Conservation (phyloP, 441 rosid species). For the Euphorbia celastroides region DNA sequence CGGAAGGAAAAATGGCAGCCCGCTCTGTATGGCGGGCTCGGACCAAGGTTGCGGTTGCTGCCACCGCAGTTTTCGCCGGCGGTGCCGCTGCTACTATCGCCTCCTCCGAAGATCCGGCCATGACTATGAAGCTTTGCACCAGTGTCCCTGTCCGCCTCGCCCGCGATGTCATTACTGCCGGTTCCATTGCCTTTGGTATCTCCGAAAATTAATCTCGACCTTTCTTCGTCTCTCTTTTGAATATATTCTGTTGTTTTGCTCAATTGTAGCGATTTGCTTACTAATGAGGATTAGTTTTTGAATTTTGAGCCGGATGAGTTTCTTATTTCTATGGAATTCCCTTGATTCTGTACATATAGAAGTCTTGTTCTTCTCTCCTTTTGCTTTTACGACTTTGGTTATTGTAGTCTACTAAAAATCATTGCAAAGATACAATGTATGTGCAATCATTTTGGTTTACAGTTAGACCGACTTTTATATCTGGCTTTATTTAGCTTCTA, state of each 20-base stretch:
- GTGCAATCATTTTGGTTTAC: neutral
- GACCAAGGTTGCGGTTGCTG: constrained; percentile 42
- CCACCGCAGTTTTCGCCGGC: constrained; percentile 41
- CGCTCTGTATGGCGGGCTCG: constrained; percentile 65
- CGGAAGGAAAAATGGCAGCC: constrained; percentile 36
- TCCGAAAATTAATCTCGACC: neutral
- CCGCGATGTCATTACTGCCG: constrained; percentile 68
- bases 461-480: neutral
- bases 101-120: constrained; percentile 69
- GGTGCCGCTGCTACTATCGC: constrained; percentile 60
- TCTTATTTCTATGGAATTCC: neutral
- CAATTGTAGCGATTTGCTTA: neutral
- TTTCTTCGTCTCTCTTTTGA: neutral
- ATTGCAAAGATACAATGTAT: neutral
- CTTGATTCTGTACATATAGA: neutral
- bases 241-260: neutral
- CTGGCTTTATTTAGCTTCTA: neutral
- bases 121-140: constrained; percentile 69
- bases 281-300: neutral
- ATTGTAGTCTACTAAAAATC: neutral
- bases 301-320: neutral
- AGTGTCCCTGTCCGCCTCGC: constrained; percentile 64
- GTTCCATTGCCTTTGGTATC: constrained; percentile 80
- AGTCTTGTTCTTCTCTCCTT: neutral
- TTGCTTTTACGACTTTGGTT: neutral